A percentile compares a stretch with the other conserved stretches of the same genome.
Conservation (phyloP, 768 basidiomycete species). For the Lenzites betulinus region DNA sequence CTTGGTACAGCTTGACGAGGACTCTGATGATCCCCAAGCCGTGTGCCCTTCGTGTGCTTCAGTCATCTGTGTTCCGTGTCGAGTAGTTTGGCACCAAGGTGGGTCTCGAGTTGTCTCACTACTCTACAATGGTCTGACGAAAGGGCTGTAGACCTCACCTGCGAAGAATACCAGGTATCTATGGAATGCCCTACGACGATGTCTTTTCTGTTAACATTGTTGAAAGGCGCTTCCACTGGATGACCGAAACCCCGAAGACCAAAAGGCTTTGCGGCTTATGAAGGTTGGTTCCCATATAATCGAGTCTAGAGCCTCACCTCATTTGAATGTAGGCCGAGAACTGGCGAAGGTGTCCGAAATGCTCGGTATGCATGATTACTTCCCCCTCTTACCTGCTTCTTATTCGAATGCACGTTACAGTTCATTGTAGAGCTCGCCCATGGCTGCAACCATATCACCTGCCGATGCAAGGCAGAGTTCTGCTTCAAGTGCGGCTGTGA, state of each 20-base stretch:
- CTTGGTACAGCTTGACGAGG: slow-evolving; percentile 38
- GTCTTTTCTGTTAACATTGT: no score
- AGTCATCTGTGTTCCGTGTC: slow-evolving; percentile 39
- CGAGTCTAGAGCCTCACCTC: background rate
- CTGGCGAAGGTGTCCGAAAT: slow-evolving; percentile 42
- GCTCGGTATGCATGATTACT: slow-evolving; percentile 21
- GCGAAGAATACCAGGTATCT: slow-evolving; percentile 35
- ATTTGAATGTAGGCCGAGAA: slow-evolving; percentile 34
- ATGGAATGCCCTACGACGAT: background rate
- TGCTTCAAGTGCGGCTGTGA: slow-evolving; percentile 44
- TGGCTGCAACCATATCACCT: slow-evolving; percentile 43
- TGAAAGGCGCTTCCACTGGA: slow-evolving; percentile 38
- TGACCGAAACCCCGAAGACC: slow-evolving; percentile 43
- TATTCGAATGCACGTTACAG: slow-evolving; percentile 1
- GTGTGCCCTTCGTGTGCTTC: slow-evolving; percentile 37
- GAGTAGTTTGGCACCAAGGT: slow-evolving; percentile 40
- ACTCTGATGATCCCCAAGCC: slow-evolving; percentile 36
- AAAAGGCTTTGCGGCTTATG: slow-evolving; percentile 35
- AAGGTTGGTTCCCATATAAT: slow-evolving; percentile 27
- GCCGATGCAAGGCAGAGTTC: slow-evolving; percentile 40
- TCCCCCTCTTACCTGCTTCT: background rate
- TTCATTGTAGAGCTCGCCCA: slow-evolving; percentile 28
- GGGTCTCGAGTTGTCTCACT: background rate
- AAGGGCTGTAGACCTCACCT: slow-evolving; percentile 27
- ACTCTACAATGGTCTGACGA: background rate